Conservation (phyloP, 164 flowering plant genomes). For the Magnolia officinalis region DNA sequence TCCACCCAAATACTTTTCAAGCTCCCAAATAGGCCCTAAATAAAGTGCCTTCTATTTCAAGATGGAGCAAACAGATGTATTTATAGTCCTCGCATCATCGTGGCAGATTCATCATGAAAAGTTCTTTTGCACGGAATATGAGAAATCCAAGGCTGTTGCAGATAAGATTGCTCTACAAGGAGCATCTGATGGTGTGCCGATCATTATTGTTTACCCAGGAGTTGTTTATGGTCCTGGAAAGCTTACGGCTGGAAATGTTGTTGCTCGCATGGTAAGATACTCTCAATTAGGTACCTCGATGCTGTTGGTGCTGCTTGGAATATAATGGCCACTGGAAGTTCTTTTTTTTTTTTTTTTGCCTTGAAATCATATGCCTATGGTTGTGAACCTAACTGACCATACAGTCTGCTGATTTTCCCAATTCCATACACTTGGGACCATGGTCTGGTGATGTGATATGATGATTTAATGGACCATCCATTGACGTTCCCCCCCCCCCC, state of each 20-base stretch:
- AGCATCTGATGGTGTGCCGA: conserved; percentile 73
- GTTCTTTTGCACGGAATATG: conserved; percentile 85
- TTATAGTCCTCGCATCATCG: neutral
- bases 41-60: no score
- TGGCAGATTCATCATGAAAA: conserved; percentile 65
- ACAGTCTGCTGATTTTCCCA: no score
- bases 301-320: neutral
- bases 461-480: no score
- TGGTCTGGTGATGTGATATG: no score
- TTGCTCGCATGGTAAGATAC: conserved; percentile 58
- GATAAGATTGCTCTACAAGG: conserved; percentile 85
- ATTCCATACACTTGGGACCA: no score
- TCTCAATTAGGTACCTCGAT: neutral
- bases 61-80: neutral
- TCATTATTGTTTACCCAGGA: conserved; percentile 74
- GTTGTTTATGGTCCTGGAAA: conserved; percentile 91
- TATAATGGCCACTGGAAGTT: neutral
- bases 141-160: conserved; percentile 75
- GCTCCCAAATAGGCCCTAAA: no score
- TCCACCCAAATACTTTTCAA: no score
- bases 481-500: no score
- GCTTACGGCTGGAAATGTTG: conserved; percentile 70
- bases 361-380: neutral
- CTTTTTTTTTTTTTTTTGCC: neutral
- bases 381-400: no score